Percentiles rank a stretch among this genome's conserved stretches.
phyloP scores from a whole-genome alignment of 805 yeast genomes.

The Spathaspora gorwiae region DNA sequence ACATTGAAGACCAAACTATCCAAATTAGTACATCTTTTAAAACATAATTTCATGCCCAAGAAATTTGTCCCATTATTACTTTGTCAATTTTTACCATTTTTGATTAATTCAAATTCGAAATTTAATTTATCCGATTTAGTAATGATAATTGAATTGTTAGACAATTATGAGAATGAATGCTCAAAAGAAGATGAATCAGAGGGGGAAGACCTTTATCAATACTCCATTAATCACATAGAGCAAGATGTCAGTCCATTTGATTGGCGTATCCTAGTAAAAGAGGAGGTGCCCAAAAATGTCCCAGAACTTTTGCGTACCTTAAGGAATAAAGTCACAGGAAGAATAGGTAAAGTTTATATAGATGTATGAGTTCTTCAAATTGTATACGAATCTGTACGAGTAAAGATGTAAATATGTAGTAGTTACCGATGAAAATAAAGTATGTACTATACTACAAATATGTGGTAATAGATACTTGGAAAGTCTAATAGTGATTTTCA shows the following conservation, averaged over 20 bases:
- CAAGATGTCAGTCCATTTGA: conserved; percentile 20
- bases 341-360: conserved; percentile 33
- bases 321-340: conserved; percentile 28
- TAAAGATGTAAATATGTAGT: no score
- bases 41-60: conserved; percentile 41
- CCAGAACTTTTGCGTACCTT: conserved; percentile 21
- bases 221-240: conserved; percentile 22
- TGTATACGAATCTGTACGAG: no score
- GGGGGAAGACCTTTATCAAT: conserved; percentile 28
- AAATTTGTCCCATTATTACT: conserved; percentile 47
- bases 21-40: conserved; percentile 45
- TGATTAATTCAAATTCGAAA: conserved; percentile 10
- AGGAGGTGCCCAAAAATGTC: conserved; percentile 22
- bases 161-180: conserved; percentile 25
- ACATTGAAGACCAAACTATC: conserved; percentile 28
- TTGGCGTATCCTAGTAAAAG: conserved; percentile 29
- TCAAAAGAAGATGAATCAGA: conserved; percentile 20
- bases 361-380: conserved; percentile 1
- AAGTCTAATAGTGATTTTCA: no score
- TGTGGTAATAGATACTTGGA: no score
- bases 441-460: no score
- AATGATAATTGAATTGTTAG: conserved; percentile 35
- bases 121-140: conserved; percentile 30
- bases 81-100: conserved; percentile 45
- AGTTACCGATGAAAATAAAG: no score